These are phyloP conservation scores for Pythium guiyangense DNA, from an alignment of 352 stramenopile genomes.

Conservation along the genomic window DNA sequence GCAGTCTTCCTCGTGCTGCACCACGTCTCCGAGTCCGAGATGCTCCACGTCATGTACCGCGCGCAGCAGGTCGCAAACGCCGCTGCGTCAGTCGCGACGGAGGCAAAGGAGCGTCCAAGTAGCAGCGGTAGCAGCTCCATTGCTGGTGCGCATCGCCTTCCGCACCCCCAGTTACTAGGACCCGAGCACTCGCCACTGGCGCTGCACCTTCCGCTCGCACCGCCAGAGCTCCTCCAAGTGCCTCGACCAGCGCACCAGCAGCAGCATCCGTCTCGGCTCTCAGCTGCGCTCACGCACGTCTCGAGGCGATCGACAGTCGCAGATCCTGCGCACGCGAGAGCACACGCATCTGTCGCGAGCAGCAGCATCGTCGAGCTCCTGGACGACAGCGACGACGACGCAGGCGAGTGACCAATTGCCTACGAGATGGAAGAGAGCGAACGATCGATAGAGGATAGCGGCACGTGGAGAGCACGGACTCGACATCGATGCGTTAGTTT, in stretches of 20 bases:
- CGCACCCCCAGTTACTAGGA: not conserved
- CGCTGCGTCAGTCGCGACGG: not conserved
- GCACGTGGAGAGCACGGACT: not conserved
- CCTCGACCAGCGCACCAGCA: too few relatives aligned
- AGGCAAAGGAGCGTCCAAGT: not conserved
- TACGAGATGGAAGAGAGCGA: too few relatives aligned
- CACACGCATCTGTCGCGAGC: not conserved
- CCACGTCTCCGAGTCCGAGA: conserved; percentile 55
- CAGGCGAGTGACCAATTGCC: conserved; percentile 5
- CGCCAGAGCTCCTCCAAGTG: too few relatives aligned
- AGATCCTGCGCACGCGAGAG: not conserved
- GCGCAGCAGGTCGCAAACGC: conserved; percentile 21
- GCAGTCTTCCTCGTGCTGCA: conserved; percentile 63
- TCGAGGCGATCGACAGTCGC: not conserved
- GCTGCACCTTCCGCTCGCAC: too few relatives aligned
- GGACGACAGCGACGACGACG: conserved; percentile 18
- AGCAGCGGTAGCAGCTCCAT: not conserved
- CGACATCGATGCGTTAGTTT: not conserved
- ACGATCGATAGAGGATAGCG: too few relatives aligned
- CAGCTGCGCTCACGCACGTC: not conserved
- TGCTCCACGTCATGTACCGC: conserved; percentile 45
- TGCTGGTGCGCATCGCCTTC: not conserved
- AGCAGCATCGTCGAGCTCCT: conserved; percentile 10
- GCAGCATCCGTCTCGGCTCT: not conserved
- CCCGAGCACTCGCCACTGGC: not conserved